These are phyloP conservation scores for Leptomonas seymouri DNA, from an alignment of 208 protist species.

Conservation along the genomic window DNA sequence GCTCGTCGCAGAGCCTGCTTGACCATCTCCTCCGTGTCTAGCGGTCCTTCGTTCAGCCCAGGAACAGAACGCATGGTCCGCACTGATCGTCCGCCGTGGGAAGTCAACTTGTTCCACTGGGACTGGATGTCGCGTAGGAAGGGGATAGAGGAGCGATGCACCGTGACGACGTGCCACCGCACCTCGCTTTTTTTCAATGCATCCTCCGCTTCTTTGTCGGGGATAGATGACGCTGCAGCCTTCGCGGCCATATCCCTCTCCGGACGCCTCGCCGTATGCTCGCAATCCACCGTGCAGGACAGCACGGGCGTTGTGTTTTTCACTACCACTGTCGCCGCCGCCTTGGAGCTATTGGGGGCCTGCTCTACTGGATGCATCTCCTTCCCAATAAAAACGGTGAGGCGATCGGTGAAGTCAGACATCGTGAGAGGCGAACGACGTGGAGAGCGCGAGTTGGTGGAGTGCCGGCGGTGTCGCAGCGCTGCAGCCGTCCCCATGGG, in stretches of 20 bases:
- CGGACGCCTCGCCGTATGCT: not conserved
- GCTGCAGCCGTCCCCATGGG: not conserved
- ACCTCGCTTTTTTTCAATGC: constrained; percentile 9
- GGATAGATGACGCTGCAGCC: not conserved
- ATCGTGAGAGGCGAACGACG: constrained; percentile 20
- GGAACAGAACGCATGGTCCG: constrained; percentile 4
- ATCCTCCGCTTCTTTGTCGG: not conserved
- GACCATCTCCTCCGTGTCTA: constrained; percentile 1
- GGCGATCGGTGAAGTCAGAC: constrained; percentile 46
- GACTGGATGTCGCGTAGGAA: constrained; percentile 50
- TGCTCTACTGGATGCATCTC: constrained; percentile 31
- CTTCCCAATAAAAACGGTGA: constrained; percentile 51
- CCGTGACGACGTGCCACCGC: constrained; percentile 55
- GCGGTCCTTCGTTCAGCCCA: not conserved
- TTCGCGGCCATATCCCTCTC: not conserved
- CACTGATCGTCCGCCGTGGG: not conserved
- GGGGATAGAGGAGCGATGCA: constrained; percentile 50
- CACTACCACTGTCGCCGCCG: not conserved
- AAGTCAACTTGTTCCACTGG: constrained; percentile 40
- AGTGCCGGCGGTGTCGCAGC: not conserved
- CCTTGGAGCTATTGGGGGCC: not conserved
- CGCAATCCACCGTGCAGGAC: constrained; percentile 5
- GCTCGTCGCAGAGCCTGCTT: constrained; percentile 14
- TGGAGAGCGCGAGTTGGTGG: not conserved
- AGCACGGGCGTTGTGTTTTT: not conserved